Evolutionary conservation across 495 filamentous ascomycete species (phyloP), one percentile per base, ranked within the genome.

Genomic region (Penicillium flavigenum): DNA sequence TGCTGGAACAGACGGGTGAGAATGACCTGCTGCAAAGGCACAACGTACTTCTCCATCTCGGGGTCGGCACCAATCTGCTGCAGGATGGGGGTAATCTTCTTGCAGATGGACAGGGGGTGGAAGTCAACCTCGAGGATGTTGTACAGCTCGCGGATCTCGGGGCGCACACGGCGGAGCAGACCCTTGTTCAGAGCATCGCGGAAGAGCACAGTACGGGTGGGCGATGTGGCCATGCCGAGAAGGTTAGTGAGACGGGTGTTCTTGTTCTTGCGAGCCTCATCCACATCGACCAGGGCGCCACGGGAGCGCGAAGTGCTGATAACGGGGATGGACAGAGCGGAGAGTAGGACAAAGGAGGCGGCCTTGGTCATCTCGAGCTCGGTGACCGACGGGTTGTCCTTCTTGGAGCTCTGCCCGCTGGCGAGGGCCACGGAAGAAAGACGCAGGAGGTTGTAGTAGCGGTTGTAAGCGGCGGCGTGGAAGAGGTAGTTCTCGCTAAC

Each of bases 401-500:
- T 98, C 83, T 94, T 92, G 48, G 73, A 72, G 74, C 88, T 83
- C 70, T 92, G 89, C 56, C 91, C 91, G 43, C 90, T 80, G 29
- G 92, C 90, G 41, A 97, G 84, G 46, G 90, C 78, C 51, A 86
- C 85, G n/a, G 90, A 86, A 57, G 92, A 96, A 63, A 92, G 88
- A 64, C 93, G 91, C 47, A 98, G 86, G 24, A 98, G 85, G 76
- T 91, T 96, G 82, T 94, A 98, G 80, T 96, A 97, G 51, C 95
- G 84, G 60, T 90, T 92, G 89, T 89, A 98, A 47, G 94, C 92
- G 43, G 94, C 94, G 61, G 94, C 94, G 69, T 98, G 94, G 87
- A 98, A 98, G 27, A 98, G 85, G 69, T 97, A 98, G 77, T 98
- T 98, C 78, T 96, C 95, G 73, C 92, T 95, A 62, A 98, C 95